Percentiles rank a stretch among this genome's conserved stretches.
Evolutionary conservation across 106 monocot genomes (phyloP).

Genomic region (Iris macrosiphon): DNA sequence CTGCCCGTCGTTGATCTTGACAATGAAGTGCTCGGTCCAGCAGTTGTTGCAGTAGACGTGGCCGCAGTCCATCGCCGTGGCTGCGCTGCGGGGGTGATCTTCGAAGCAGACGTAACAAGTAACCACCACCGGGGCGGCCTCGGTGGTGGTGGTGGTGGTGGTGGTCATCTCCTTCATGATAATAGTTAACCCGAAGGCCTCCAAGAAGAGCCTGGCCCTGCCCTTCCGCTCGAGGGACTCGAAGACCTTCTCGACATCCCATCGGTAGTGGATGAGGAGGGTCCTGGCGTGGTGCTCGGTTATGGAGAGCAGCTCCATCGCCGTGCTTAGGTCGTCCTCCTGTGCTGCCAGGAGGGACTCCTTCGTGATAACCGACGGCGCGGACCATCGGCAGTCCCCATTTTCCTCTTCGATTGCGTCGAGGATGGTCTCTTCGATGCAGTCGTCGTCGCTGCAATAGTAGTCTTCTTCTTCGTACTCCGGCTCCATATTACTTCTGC

Average conservation of each 20-base stretch:
- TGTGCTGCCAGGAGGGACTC: conserved; percentile 25
- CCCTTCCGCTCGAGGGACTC: conserved; percentile 32
- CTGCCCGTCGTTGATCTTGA: too few relatives aligned
- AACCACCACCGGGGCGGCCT: neutral
- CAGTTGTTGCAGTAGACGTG: conserved; percentile 52
- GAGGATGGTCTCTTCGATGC: too few relatives aligned
- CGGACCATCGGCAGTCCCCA: too few relatives aligned
- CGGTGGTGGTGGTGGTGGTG: too few relatives aligned
- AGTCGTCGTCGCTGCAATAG: too few relatives aligned
- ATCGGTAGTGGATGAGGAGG: conserved; percentile 39
- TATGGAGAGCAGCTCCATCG: conserved; percentile 29
- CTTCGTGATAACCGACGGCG: conserved; percentile 27
- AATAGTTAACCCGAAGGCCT: conserved; percentile 28
- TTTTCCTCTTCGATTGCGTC: too few relatives aligned
- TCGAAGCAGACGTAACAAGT: conserved; percentile 48
- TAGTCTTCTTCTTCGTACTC: too few relatives aligned
- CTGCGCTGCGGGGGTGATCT: conserved; percentile 10
- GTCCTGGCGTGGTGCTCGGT: conserved; percentile 33
- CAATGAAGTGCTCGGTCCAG: too few relatives aligned
- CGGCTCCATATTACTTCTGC: too few relatives aligned
- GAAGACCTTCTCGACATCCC: conserved; percentile 38
- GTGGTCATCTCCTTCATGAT: neutral
- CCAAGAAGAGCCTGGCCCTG: conserved; percentile 21
- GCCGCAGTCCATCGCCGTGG: conserved; percentile 47
- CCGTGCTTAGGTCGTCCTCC: conserved; percentile 24